Conservation (phyloP, 441 rosid species). For the Adansonia madagascariensis region DNA sequence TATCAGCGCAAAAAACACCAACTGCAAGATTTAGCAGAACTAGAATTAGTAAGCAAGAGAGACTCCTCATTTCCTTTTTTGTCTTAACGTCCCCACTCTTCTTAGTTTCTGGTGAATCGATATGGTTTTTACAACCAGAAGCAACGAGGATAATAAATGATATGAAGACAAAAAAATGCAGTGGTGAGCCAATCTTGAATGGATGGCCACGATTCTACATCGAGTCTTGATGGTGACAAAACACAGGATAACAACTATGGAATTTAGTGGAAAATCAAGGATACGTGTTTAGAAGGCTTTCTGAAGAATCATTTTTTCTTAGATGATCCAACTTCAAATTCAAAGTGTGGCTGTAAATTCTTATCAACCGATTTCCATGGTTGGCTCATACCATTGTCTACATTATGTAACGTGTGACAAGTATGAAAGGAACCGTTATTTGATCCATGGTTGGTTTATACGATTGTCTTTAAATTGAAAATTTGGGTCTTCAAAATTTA, state of each 20-base stretch:
- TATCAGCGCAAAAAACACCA: slow-evolving; percentile 25
- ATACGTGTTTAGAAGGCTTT: too few relatives aligned
- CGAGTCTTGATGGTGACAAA: not conserved
- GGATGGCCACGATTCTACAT: not conserved
- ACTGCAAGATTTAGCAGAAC: slow-evolving; percentile 28
- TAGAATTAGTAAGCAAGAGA: slow-evolving; percentile 24
- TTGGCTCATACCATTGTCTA: too few relatives aligned
- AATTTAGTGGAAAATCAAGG: too few relatives aligned
- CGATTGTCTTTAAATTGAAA: too few relatives aligned
- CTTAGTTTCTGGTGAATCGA: not conserved
- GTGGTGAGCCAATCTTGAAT: not conserved
- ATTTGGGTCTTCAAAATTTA: slow-evolving; percentile 56
- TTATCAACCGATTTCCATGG: too few relatives aligned
- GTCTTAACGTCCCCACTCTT: not conserved
- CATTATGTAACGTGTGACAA: too few relatives aligned
- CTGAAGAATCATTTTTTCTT: too few relatives aligned
- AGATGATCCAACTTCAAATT: too few relatives aligned
- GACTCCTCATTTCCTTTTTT: slow-evolving; percentile 27
- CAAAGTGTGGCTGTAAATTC: too few relatives aligned
- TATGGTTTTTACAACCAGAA: not conserved
- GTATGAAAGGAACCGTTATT: too few relatives aligned
- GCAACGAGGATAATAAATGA: not conserved
- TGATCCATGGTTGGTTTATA: too few relatives aligned
- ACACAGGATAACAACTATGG: not conserved
- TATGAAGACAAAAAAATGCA: slow-evolving; percentile 1